These are phyloP conservation scores for Termitomyces sp. DNA, from an alignment of 768 basidiomycete genomes.

Conservation along the genomic window DNA sequence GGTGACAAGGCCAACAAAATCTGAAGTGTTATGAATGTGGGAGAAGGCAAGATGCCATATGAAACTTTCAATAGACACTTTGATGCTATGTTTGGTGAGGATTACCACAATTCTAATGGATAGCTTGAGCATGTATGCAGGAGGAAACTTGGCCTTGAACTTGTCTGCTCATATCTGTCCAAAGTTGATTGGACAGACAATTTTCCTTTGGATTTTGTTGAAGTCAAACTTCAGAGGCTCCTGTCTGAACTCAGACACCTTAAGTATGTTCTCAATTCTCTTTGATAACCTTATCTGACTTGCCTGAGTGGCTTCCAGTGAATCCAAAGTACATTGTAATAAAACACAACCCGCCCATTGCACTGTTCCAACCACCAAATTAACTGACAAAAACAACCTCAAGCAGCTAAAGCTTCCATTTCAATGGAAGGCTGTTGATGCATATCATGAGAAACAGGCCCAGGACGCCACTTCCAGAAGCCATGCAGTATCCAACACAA, in stretches of 20 bases:
- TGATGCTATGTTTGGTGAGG: too few species aligned
- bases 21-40: too few species aligned
- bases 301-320: too few species aligned
- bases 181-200: neutral
- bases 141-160: too few species aligned
- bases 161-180: too few species aligned
- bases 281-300: neutral
- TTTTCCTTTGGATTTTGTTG: neutral
- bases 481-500: neutral
- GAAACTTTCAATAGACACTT: too few species aligned
- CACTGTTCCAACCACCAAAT: neutral
- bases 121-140: too few species aligned
- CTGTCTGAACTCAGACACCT: neutral
- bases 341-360: neutral
- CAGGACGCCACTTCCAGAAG: too few species aligned
- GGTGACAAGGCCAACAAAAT: too few species aligned
- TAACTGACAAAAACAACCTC: neutral
- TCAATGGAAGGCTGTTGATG: neutral
- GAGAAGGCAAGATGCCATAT: too few species aligned
- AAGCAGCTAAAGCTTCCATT: neutral
- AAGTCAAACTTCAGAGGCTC: neutral
- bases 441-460: neutral
- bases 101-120: too few species aligned
- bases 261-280: neutral
- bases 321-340: neutral